Conservation (phyloP, 768 basidiomycete species). For the Lyophyllum atratum region DNA sequence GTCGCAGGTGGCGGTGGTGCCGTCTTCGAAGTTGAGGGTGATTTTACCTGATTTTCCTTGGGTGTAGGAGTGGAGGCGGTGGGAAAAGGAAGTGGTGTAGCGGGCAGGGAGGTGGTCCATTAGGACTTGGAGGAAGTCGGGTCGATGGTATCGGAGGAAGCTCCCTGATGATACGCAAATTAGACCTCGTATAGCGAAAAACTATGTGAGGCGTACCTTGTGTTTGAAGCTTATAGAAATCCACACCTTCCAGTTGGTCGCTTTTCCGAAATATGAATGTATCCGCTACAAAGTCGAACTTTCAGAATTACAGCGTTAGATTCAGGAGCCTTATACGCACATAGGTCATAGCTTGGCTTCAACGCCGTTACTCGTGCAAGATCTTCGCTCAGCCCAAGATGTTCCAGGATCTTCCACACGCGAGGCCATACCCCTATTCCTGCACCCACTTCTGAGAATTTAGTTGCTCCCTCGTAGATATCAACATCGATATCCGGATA, state of each 20-base stretch:
- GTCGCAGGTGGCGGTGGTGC: slow-evolving; percentile 47
- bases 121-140: slow-evolving; percentile 52
- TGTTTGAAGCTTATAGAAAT: slow-evolving; percentile 23
- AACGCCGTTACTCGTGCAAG: slow-evolving; percentile 22
- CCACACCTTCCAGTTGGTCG: slow-evolving; percentile 20
- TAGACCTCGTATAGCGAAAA: neutral
- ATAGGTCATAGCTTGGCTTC: slow-evolving; percentile 24
- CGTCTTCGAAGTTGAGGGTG: slow-evolving; percentile 45
- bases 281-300: slow-evolving; percentile 14
- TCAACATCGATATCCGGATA: slow-evolving; percentile 41
- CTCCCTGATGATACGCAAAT: slow-evolving; percentile 16
- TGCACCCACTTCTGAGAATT: slow-evolving; percentile 39
- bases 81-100: slow-evolving; percentile 37
- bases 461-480: slow-evolving; percentile 41
- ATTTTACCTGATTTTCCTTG: slow-evolving; percentile 24
- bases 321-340: slow-evolving; percentile 7
- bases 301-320: neutral
- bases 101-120: slow-evolving; percentile 40
- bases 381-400: slow-evolving; percentile 41
- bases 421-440: slow-evolving; percentile 40
- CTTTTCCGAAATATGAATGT: slow-evolving; percentile 28
- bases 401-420: slow-evolving; percentile 40
- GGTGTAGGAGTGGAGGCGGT: slow-evolving; percentile 44
- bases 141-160: slow-evolving; percentile 42
- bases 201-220: slow-evolving; percentile 13